A percentile compares a stretch with the other conserved stretches of the same genome.
These are phyloP conservation scores for Lizonia empirigonia DNA, from an alignment of 2,329 filamentous ascomycete species.

Conservation along the genomic window DNA sequence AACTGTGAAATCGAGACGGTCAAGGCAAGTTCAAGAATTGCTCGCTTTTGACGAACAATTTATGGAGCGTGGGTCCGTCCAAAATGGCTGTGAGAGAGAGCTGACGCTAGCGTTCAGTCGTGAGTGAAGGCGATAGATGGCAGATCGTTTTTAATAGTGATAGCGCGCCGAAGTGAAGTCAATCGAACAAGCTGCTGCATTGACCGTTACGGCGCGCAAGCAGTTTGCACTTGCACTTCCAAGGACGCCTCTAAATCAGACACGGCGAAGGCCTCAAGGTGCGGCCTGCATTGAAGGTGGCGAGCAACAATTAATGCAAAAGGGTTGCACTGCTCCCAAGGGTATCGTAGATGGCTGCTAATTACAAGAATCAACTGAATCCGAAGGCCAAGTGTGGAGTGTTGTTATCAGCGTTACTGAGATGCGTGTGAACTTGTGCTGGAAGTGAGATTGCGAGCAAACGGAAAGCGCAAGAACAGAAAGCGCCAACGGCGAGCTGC, in stretches of 20 bases:
- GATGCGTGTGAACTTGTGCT: too few relatives aligned
- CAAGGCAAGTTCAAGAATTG: neutral
- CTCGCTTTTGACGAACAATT: neutral
- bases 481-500: neutral
- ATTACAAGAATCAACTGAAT: neutral
- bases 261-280: too few relatives aligned
- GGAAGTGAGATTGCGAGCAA: too few relatives aligned
- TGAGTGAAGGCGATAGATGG: constrained; percentile 1
- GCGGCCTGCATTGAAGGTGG: too few relatives aligned
- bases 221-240: neutral
- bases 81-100: neutral
- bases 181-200: too few relatives aligned
- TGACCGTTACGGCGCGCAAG: neutral
- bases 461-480: too few relatives aligned
- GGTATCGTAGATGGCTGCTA: neutral
- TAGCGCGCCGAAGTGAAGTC: neutral
- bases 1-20: neutral
- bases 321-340: neutral
- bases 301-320: too few relatives aligned
- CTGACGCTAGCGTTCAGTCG: neutral
- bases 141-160: neutral
- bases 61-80: neutral
- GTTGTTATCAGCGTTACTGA: too few relatives aligned
- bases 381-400: neutral
- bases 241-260: neutral